A percentile compares a stretch with the other conserved stretches of the same genome.
Evolutionary conservation across 352 stramenopile genomes (phyloP).

Genomic region (Phytophthora quininea): DNA sequence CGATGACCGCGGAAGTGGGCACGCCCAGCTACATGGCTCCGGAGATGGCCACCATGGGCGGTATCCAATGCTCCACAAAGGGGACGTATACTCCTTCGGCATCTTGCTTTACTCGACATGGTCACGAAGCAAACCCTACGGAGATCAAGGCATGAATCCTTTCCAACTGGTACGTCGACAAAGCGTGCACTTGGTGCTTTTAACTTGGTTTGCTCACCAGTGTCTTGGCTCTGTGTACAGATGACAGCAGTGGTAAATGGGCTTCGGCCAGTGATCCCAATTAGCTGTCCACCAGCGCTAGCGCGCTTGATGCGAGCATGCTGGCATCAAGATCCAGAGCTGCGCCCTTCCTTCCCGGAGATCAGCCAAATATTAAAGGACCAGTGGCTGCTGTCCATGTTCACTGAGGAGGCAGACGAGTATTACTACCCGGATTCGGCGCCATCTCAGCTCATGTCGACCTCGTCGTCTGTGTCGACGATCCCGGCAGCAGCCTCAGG

Average conservation of each 20-base stretch:
- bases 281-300: constrained; percentile 77
- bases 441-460: constrained; percentile 36
- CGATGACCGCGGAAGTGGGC: constrained; percentile 88
- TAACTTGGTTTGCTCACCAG: constrained; percentile 7
- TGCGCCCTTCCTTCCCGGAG: constrained; percentile 80
- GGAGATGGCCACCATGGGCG: constrained; percentile 91
- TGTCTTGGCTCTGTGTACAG: constrained; percentile 32
- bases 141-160: constrained; percentile 90
- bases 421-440: constrained; percentile 49
- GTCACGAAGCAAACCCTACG: constrained; percentile 88
- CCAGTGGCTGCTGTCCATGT: constrained; percentile 66
- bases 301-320: constrained; percentile 84
- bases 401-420: constrained; percentile 53
- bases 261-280: constrained; percentile 82
- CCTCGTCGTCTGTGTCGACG: constrained; percentile 45
- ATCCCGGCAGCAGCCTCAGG: constrained; percentile 25
- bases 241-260: constrained; percentile 90
- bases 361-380: constrained; percentile 83
- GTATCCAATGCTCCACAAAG: constrained; percentile 88
- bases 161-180: constrained; percentile 77
- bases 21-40: constrained; percentile 92
- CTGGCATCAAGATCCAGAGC: constrained; percentile 77
- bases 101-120: constrained; percentile 89
- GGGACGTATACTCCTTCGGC: constrained; percentile 88
- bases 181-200: neutral